Evolutionary conservation across 1,139 yeast species (phyloP).

Genomic region (Casaregolazyma lundiana): DNA sequence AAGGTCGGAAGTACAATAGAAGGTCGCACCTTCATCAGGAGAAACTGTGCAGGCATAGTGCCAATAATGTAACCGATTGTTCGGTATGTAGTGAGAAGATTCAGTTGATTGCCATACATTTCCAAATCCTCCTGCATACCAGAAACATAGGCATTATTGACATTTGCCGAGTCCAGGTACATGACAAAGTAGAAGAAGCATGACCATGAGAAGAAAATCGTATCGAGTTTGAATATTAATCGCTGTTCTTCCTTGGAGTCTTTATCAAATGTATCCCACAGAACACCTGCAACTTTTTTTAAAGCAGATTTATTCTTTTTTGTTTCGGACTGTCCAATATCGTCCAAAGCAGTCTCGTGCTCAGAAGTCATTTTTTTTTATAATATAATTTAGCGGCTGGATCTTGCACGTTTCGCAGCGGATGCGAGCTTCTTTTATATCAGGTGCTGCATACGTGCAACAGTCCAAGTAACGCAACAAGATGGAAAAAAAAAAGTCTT

Average conservation of each 20-base stretch:
- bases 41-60: constrained; percentile 38
- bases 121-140: constrained; percentile 31
- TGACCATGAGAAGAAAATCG: constrained; percentile 53
- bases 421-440: no score
- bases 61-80: constrained; percentile 54
- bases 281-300: constrained; percentile 4
- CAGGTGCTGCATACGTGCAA: no score
- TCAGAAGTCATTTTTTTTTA: no score
- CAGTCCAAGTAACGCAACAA: no score
- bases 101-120: constrained; percentile 61
- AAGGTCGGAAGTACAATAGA: constrained; percentile 50
- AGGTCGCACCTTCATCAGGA: constrained; percentile 41
- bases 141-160: constrained; percentile 30
- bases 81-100: constrained; percentile 54
- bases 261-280: constrained; percentile 8
- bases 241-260: constrained; percentile 39
- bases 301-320: constrained; percentile 4
- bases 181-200: constrained; percentile 42
- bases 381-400: no score
- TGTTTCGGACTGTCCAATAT: constrained; percentile 2
- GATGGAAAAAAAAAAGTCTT: no score
- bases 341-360: no score
- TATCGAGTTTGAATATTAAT: constrained; percentile 54
- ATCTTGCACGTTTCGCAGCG: no score
- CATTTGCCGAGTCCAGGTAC: constrained; percentile 23